Percentiles rank a stretch among this genome's conserved stretches.
phyloP scores from a whole-genome alignment of 2,329 filamentous ascomycete species.

The Cytospora leucostoma region DNA sequence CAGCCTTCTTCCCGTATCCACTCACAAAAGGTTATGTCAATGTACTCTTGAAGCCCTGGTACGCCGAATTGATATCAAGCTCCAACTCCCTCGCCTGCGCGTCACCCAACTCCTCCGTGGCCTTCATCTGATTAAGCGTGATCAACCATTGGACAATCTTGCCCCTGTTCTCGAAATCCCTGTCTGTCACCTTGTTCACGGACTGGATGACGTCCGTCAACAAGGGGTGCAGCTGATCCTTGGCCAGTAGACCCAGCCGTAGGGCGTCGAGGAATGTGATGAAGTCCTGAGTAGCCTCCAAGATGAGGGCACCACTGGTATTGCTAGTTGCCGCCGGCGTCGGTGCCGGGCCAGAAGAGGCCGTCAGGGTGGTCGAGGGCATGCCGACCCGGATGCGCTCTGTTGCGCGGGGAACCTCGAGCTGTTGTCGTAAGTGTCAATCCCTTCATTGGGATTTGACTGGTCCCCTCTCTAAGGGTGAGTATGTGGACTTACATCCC shows the following conservation, averaged over 20 bases:
- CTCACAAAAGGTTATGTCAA: slow-evolving; percentile 52
- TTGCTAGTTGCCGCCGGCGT: slow-evolving; percentile 46
- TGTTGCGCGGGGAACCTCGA: slow-evolving; percentile 92
- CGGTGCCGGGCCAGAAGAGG: slow-evolving; percentile 48
- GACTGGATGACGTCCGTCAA: slow-evolving; percentile 95
- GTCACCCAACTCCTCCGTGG: slow-evolving; percentile 84
- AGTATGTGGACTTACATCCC: slow-evolving; percentile 68
- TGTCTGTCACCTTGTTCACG: slow-evolving; percentile 94
- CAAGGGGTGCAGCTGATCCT: slow-evolving; percentile 93
- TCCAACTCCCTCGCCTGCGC: slow-evolving; percentile 87
- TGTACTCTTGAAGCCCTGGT: slow-evolving; percentile 87
- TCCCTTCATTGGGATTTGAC: neutral
- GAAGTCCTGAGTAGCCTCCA: slow-evolving; percentile 95
- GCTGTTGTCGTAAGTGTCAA: slow-evolving; percentile 51
- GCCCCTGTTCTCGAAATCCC: slow-evolving; percentile 90
- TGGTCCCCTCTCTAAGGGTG: neutral
- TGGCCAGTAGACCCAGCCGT: slow-evolving; percentile 87
- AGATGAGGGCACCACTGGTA: slow-evolving; percentile 67
- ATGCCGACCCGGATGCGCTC: slow-evolving; percentile 91
- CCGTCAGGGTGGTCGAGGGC: slow-evolving; percentile 75
- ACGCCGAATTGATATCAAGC: slow-evolving; percentile 91
- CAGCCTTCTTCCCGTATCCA: neutral
- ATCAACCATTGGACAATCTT: slow-evolving; percentile 99
- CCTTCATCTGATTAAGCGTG: slow-evolving; percentile 95
- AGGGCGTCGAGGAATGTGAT: slow-evolving; percentile 97